These are phyloP conservation scores for Grosmannia huntii DNA, from an alignment of 2,329 filamentous ascomycete species.

Conservation along the genomic window DNA sequence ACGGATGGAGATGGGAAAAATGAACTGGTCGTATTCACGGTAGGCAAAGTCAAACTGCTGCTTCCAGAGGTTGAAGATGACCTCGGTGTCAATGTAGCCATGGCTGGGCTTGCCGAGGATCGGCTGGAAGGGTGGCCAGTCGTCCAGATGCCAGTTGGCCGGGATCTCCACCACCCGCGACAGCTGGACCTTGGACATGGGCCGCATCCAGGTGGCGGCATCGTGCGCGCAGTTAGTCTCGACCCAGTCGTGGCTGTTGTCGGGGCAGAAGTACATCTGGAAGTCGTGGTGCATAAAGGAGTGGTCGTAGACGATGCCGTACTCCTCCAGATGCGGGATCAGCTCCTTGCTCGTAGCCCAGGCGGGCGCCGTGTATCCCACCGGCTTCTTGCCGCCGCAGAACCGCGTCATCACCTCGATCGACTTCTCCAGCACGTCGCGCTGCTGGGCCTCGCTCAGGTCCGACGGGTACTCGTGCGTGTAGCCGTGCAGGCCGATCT, in stretches of 20 bases:
- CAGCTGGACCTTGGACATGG: constrained; percentile 41
- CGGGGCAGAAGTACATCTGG: constrained; percentile 45
- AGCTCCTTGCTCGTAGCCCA: constrained; percentile 63
- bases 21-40: constrained; percentile 62
- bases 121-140: constrained; percentile 58
- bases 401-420: constrained; percentile 60
- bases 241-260: constrained; percentile 52
- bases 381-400: constrained; percentile 51
- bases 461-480: constrained; percentile 31
- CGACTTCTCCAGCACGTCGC: constrained; percentile 62
- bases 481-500: constrained; percentile 33
- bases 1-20: constrained; percentile 63
- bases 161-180: constrained; percentile 57
- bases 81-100: constrained; percentile 42
- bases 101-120: constrained; percentile 50
- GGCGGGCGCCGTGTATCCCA: constrained; percentile 60
- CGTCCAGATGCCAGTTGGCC: constrained; percentile 52
- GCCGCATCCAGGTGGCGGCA: constrained; percentile 54
- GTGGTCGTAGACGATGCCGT: constrained; percentile 60
- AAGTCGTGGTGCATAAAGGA: constrained; percentile 54
- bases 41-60: constrained; percentile 65
- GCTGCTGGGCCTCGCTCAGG: constrained; percentile 58
- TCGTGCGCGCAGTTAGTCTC: constrained; percentile 54
- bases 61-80: constrained; percentile 49
- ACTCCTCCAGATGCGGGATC: constrained; percentile 49